Conservation (phyloP, 352 stramenopile genomes). For the Peronosclerospora sorghi region DNA sequence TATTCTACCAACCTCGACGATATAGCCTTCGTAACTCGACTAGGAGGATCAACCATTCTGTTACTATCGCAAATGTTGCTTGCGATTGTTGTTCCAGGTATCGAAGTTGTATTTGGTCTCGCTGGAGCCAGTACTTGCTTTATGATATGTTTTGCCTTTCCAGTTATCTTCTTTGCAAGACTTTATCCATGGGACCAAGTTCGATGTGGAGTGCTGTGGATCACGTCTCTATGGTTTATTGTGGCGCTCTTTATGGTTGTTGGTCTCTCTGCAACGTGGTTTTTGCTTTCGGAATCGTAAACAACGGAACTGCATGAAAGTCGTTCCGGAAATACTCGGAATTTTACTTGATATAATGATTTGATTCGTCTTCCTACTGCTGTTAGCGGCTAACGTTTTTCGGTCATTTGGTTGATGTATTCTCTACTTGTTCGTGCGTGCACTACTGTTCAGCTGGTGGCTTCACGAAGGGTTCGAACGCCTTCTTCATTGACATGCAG, state of each 20-base stretch:
- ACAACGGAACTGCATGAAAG: background rate
- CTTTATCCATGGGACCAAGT: slow-evolving; percentile 44
- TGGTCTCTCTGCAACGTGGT: slow-evolving; percentile 19
- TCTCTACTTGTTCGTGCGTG: no score
- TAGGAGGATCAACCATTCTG: slow-evolving; percentile 39
- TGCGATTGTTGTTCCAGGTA: slow-evolving; percentile 43
- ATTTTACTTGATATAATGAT: no score
- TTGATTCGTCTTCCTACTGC: background rate
- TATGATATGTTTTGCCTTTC: slow-evolving; percentile 70
- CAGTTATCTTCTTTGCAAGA: slow-evolving; percentile 43
- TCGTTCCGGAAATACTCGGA: no score
- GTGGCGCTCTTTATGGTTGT: slow-evolving; percentile 28
- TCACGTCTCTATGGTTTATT: slow-evolving; percentile 25
- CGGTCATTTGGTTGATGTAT: background rate
- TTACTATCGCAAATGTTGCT: slow-evolving; percentile 45
- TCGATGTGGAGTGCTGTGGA: slow-evolving; percentile 23
- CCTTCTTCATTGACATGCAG: no score
- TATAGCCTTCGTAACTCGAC: slow-evolving; percentile 34
- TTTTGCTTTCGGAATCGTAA: slow-evolving; percentile 15
- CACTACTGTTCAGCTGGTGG: no score
- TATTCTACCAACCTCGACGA: slow-evolving; percentile 35
- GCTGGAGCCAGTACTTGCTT: slow-evolving; percentile 56
- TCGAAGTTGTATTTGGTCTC: slow-evolving; percentile 62
- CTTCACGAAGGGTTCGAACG: no score
- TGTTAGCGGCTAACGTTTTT: background rate